These are phyloP conservation scores for Alnus glutinosa DNA, from an alignment of 306 rosid species.

Conservation along the genomic window DNA sequence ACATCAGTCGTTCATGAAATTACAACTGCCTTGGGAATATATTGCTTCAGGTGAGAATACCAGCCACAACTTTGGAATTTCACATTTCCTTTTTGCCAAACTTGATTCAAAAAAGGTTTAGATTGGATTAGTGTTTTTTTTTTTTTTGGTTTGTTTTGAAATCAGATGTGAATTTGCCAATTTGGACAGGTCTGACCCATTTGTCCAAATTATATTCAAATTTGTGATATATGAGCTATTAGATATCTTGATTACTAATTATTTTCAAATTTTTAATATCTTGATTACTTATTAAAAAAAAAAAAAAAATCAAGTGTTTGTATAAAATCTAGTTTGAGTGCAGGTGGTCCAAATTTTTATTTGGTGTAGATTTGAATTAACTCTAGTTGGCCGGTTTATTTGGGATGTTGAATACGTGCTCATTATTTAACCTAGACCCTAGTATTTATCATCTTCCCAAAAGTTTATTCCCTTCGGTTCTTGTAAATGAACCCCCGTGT, in stretches of 20 bases:
- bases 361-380: neutral
- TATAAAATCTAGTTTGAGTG: neutral
- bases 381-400: neutral
- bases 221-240: neutral
- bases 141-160: neutral
- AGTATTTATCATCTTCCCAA: neutral
- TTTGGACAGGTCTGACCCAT: neutral
- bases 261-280: too few relatives aligned
- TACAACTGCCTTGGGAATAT: constrained; percentile 81
- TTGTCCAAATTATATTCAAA: neutral
- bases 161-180: neutral
- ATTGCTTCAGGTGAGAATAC: constrained; percentile 78
- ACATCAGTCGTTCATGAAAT: constrained; percentile 80
- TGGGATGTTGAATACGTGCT: neutral
- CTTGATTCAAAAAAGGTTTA: constrained; percentile 3
- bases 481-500: neutral
- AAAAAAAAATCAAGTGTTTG: neutral
- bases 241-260: neutral
- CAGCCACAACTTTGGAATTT: neutral
- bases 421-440: neutral
- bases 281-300: too few relatives aligned
- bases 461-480: neutral
- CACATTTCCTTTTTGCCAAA: neutral
- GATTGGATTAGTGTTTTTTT: neutral
- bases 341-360: neutral